Evolutionary conservation across 208 protist species (phyloP).

Genomic region (Leptomonas seymouri): DNA sequence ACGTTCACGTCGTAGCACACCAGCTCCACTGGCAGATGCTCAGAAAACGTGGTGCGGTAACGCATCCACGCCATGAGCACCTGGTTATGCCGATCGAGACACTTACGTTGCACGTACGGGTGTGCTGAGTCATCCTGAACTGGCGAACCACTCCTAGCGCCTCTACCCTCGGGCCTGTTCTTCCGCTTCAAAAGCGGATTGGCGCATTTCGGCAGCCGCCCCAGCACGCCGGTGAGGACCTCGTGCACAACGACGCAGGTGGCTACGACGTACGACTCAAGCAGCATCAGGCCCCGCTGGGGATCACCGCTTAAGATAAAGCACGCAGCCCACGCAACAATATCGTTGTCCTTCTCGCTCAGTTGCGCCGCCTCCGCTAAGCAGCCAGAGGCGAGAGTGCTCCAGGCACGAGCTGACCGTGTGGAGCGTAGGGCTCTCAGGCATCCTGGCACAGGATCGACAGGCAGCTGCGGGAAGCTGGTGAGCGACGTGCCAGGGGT

Average conservation of each 20-base stretch:
- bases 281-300: conserved; percentile 35
- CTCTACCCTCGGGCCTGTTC: neutral
- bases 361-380: conserved; percentile 48
- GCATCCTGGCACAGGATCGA: conserved; percentile 20
- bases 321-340: conserved; percentile 53
- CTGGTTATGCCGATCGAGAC: conserved; percentile 26
- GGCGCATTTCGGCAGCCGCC: neutral
- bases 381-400: conserved; percentile 47
- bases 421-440: conserved; percentile 26
- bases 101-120: conserved; percentile 16
- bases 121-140: neutral
- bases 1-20: conserved; percentile 23
- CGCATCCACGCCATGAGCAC: conserved; percentile 32
- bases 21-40: neutral
- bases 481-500: neutral
- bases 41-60: conserved; percentile 4
- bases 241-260: conserved; percentile 48
- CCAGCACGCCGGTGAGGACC: conserved; percentile 2
- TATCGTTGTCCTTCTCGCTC: conserved; percentile 56
- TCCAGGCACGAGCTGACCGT: conserved; percentile 41
- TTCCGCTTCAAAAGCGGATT: conserved; percentile 2
- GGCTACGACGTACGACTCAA: conserved; percentile 74
- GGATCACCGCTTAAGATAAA: conserved; percentile 54
- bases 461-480: conserved; percentile 1
- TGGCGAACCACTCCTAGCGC: neutral